Base-by-base conservation (phyloP, 169 alveolate genomes). In the Cryptosporidium muris region DNA sequence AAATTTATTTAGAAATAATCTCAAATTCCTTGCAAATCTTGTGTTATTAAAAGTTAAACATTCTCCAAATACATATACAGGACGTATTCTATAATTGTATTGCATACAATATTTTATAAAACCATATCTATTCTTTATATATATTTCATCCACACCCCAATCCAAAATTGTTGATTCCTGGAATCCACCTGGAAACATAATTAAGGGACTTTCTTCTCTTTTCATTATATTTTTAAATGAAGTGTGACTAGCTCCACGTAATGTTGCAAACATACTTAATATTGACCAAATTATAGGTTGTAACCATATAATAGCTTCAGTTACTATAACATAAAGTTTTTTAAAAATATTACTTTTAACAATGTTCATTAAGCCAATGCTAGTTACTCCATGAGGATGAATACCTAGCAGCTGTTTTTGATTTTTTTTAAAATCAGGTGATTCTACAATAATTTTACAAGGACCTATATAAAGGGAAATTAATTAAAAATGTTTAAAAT, bases 111-210 rank as follows among this genome's bases (percentile, higher is more conserved):
- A 74, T 25, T 74, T 74, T 3, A 74, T 74, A 49, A 74, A 74
- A 7, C 85, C 85, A 60, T 58, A 74, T 58, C 85, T 74, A 37
- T 58, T 74, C 45, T 58, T 54, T 11, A 43, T 53, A 60, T 53
- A 74, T 56, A 74, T 38, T 12, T n/a, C 38, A 60, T 74, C 85
- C 14, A 54, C 64, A 5, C 85, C 85, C 85, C 85, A 74, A 45
- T 54, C 40, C 40, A 74, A 74, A 37, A 74, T 52, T 45, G 60
- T 58, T 3, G 85, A 58, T 42, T 74, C 85, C n/a, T 74, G 85
- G 40, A 74, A 74, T 25, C 85, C 85, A 36, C 85, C 85, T 36
- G 85, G 85, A 74, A 74, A 74, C 74, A 74, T 74, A 37, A 74
- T 6, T 48, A 74, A 43, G n/a, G 85, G 85, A 0, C 85, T 68